Percentiles rank a stretch among this genome's conserved stretches.
These are phyloP conservation scores for Trichoderma aggressivum DNA, from an alignment of 2,329 filamentous ascomycete genomes.

Conservation along the genomic window DNA sequence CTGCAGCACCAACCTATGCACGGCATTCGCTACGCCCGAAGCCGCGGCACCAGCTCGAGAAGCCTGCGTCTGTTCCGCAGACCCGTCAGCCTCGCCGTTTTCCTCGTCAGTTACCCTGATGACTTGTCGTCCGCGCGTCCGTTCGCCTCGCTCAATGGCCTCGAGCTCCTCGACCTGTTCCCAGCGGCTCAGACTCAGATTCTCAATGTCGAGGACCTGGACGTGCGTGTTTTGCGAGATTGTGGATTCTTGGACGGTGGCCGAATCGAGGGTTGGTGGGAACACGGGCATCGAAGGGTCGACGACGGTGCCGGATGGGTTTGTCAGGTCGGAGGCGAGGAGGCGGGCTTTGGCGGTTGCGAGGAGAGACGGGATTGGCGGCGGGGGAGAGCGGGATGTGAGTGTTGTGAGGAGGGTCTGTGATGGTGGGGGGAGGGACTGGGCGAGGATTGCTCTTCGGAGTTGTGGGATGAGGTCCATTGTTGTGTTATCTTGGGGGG, in stretches of 20 bases:
- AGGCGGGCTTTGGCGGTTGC: conserved; percentile 80
- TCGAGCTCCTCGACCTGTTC: conserved; percentile 83
- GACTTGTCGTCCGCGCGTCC: conserved; percentile 73
- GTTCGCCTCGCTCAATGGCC: conserved; percentile 68
- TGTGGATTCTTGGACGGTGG: conserved; percentile 50
- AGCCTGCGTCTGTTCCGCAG: conserved; percentile 19
- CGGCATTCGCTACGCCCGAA: conserved; percentile 45
- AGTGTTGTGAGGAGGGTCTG: conserved; percentile 62
- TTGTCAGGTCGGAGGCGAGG: conserved; percentile 71
- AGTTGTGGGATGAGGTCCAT: conserved; percentile 27
- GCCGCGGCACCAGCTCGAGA: conserved; percentile 21
- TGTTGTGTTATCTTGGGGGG: neutral
- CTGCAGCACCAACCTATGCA: conserved; percentile 79
- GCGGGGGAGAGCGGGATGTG: conserved; percentile 51
- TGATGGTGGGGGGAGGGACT: conserved; percentile 54
- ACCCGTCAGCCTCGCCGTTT: conserved; percentile 49
- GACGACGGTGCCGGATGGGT: conserved; percentile 33
- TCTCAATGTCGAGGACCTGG: conserved; percentile 83
- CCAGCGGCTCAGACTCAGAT: conserved; percentile 76
- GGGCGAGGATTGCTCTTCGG: conserved; percentile 45
- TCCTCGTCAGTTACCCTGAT: conserved; percentile 50
- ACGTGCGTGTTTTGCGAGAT: conserved; percentile 65
- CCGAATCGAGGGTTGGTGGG: conserved; percentile 54
- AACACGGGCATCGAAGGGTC: conserved; percentile 41
- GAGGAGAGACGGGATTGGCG: conserved; percentile 66